These are phyloP conservation scores for Vitis cinerea DNA, from an alignment of 164 flowering plant species.

Conservation along the genomic window DNA sequence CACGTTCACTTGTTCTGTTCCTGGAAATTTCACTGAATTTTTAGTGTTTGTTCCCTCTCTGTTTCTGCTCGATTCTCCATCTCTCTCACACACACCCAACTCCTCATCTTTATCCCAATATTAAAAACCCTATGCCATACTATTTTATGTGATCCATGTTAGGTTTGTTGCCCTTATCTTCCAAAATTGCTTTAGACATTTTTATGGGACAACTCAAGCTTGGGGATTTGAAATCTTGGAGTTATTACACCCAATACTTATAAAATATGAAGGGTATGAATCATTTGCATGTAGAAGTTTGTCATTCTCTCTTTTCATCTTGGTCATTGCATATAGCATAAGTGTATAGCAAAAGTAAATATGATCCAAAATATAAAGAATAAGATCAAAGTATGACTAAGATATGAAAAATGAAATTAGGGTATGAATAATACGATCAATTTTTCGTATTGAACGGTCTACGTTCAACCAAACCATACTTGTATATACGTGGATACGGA, in stretches of 20 bases:
- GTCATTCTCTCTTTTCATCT: not conserved
- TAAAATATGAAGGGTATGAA: not conserved
- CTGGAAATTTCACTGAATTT: slow-evolving; percentile 9
- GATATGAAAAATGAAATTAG: too few relatives aligned
- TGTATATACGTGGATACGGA: too few relatives aligned
- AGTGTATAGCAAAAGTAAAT: too few relatives aligned
- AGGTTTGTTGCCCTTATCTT: slow-evolving; percentile 4
- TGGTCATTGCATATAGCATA: not conserved
- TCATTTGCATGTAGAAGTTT: slow-evolving; percentile 9
- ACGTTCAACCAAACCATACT: too few relatives aligned
- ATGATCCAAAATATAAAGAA: too few relatives aligned
- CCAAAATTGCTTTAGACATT: slow-evolving; percentile 13
- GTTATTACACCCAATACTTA: not conserved
- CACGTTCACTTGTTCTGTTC: slow-evolving; percentile 8
- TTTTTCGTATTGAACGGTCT: too few relatives aligned
- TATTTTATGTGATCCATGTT: slow-evolving; percentile 11
- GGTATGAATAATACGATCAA: too few relatives aligned
- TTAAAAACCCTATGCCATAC: not conserved
- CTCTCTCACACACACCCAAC: not conserved
- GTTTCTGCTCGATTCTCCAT: slow-evolving; percentile 12
- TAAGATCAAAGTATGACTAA: too few relatives aligned
- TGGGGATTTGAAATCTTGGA: slow-evolving; percentile 18
- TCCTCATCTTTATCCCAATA: not conserved
- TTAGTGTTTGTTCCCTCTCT: slow-evolving; percentile 22
- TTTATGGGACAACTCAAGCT: slow-evolving; percentile 18